phyloP scores from a whole-genome alignment of 1,139 yeast species.

The Meyerozyma sp. region DNA sequence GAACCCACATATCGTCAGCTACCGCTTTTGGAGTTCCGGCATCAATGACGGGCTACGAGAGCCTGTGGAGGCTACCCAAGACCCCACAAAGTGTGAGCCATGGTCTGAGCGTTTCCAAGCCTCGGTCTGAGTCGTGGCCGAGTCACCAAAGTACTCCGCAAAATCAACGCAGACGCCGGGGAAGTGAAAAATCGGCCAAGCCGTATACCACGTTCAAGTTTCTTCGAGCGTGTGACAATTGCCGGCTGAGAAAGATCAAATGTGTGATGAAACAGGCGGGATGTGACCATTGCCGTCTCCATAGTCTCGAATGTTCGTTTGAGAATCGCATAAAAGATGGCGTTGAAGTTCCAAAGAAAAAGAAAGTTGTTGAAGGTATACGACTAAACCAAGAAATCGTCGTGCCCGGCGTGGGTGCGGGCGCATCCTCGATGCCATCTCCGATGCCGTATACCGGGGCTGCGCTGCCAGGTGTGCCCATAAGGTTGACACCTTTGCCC shows the following conservation, averaged over 20 bases:
- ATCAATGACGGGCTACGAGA: not conserved
- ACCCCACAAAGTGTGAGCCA: not conserved
- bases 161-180: not conserved
- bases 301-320: not conserved
- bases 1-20: not conserved
- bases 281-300: not conserved
- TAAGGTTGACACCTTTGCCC: no score
- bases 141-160: not conserved
- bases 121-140: not conserved
- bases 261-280: not conserved
- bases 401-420: not conserved
- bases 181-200: not conserved
- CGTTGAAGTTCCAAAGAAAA: not conserved
- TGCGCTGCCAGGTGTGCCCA: no score
- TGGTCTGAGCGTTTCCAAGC: not conserved
- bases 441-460: no score
- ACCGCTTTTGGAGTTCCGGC: not conserved
- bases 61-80: not conserved
- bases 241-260: not conserved
- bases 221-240: slow-evolving; percentile 1
- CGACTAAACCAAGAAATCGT: not conserved
- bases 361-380: not conserved
- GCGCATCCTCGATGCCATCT: no score
- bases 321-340: not conserved
- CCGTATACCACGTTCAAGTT: slow-evolving; percentile 1